Percentiles rank a stretch among this genome's conserved stretches.
These are phyloP conservation scores for Thelephora terrestris DNA, from an alignment of 1,284 basidiomycete species.

Conservation along the genomic window DNA sequence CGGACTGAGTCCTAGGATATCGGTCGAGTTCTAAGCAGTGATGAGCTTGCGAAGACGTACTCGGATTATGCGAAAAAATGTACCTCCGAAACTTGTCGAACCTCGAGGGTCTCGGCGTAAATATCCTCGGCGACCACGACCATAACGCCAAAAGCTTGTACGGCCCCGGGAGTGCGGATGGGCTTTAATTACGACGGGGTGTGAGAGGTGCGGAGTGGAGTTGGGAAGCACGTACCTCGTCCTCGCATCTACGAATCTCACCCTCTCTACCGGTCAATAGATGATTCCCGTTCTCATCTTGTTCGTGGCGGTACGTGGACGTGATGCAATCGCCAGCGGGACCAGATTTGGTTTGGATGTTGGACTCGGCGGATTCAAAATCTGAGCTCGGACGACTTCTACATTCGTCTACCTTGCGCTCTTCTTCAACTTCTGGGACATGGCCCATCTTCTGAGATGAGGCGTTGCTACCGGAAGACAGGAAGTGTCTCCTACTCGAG, in stretches of 20 bases:
- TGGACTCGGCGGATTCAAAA: not conserved
- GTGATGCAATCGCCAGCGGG: constrained; percentile 32
- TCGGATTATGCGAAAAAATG: constrained; percentile 11
- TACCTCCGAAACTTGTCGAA: constrained; percentile 81
- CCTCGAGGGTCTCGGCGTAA: constrained; percentile 47
- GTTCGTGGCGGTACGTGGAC: constrained; percentile 57
- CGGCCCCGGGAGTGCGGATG: constrained; percentile 76
- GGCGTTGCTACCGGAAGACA: not conserved
- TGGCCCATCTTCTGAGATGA: not conserved
- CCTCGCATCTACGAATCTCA: constrained; percentile 61
- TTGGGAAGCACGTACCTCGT: constrained; percentile 45
- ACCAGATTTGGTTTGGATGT: not conserved
- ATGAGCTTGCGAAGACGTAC: not conserved
- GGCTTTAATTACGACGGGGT: constrained; percentile 35
- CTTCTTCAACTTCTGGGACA: no score
- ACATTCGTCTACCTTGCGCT: not conserved
- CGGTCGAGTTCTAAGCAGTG: constrained; percentile 43
- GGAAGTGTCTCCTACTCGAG: not conserved
- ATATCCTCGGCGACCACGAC: constrained; percentile 65
- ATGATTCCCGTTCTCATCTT: constrained; percentile 66
- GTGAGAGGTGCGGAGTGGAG: not conserved
- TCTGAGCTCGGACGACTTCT: not conserved
- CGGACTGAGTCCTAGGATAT: constrained; percentile 68
- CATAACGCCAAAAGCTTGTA: constrained; percentile 81
- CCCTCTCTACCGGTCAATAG: constrained; percentile 70